Evolutionary conservation across 805 yeast species (phyloP).

Genomic region (Ogataea kodamae): DNA sequence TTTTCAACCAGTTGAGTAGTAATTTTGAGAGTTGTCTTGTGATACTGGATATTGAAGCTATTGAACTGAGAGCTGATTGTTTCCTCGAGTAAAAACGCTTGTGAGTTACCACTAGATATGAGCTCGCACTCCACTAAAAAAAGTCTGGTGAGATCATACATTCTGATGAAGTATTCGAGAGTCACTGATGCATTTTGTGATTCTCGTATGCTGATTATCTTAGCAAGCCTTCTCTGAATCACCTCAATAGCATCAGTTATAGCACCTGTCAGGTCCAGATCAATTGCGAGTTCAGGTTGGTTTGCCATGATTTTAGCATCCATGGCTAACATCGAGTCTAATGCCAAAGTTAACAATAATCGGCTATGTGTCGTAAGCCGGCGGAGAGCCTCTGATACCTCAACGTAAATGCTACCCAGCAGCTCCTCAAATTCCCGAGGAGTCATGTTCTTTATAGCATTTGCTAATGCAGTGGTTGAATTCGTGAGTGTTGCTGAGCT

Average conservation of each 20-base stretch:
- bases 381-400: conserved; percentile 67
- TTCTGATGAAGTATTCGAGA: conserved; percentile 58
- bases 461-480: conserved; percentile 30
- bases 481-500: conserved; percentile 25
- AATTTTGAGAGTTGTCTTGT: conserved; percentile 44
- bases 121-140: conserved; percentile 83
- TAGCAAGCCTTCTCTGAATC: conserved; percentile 73
- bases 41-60: conserved; percentile 54
- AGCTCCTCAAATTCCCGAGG: conserved; percentile 73
- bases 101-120: conserved; percentile 59
- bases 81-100: conserved; percentile 59
- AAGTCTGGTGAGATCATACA: conserved; percentile 61
- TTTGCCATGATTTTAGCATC: conserved; percentile 28
- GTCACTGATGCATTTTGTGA: conserved; percentile 60
- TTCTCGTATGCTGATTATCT: conserved; percentile 71
- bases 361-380: conserved; percentile 78
- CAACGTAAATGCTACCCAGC: conserved; percentile 57
- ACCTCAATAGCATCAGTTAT: conserved; percentile 66
- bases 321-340: conserved; percentile 40
- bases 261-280: conserved; percentile 63
- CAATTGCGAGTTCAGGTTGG: conserved; percentile 43
- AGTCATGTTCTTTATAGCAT: conserved; percentile 60
- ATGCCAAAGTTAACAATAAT: conserved; percentile 65
- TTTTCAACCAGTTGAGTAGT: conserved; percentile 51
- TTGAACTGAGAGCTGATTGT: conserved; percentile 64